Conservation (phyloP, 2,329 filamentous ascomycete genomes). For the Fusarium secorum region DNA sequence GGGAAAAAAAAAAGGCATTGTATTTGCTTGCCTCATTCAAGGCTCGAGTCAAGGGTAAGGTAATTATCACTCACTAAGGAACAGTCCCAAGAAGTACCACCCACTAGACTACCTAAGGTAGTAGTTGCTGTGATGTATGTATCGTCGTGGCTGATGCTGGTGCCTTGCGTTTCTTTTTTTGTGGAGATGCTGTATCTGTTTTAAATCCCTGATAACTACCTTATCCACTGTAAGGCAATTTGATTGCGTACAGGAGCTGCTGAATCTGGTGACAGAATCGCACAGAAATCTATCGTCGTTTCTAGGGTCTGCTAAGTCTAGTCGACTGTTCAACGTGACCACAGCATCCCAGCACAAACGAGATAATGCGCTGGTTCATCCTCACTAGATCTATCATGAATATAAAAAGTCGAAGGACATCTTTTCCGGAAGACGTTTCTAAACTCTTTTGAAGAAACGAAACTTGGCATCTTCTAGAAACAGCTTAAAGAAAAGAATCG, state of each 20-base stretch:
- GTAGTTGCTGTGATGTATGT: not conserved
- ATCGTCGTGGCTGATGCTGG: conserved; percentile 14
- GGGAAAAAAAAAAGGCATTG: not conserved
- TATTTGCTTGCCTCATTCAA: not conserved
- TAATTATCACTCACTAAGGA: not conserved
- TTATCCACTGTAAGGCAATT: conserved; percentile 20
- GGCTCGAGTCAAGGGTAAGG: not conserved
- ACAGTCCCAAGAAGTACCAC: not conserved
- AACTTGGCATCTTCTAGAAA: conserved; percentile 25
- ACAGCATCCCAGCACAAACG: not conserved
- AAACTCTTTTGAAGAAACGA: not conserved
- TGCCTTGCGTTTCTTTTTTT: conserved; percentile 16
- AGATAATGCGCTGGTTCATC: not conserved
- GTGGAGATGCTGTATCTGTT: conserved; percentile 13
- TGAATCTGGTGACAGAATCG: conserved; percentile 27
- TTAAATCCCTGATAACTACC: conserved; percentile 26
- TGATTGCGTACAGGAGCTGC: conserved; percentile 23
- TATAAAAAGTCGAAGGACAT: conserved; percentile 1
- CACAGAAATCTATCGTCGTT: conserved; percentile 35
- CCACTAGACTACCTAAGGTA: not conserved
- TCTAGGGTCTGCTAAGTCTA: conserved; percentile 22
- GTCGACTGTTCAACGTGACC: conserved; percentile 20
- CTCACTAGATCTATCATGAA: not conserved
- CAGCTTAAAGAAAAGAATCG: conserved; percentile 5
- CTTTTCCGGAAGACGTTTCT: not conserved